Conservation (phyloP, 352 stramenopile species). For the Phytophthora cryptogea region DNA sequence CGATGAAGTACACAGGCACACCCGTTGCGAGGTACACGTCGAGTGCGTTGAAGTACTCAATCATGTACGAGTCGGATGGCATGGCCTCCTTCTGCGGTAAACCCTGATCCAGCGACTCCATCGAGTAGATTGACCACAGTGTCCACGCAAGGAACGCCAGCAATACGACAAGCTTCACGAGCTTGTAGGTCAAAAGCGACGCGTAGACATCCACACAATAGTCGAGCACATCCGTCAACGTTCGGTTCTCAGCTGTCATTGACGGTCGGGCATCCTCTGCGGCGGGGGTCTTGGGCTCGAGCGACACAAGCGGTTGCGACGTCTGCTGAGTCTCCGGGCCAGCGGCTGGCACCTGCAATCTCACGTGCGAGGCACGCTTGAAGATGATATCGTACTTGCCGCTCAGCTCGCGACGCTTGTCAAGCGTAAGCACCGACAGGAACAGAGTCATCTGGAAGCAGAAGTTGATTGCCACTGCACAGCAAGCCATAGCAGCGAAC, state of each 20-base stretch:
- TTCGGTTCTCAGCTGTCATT: slow-evolving; percentile 19
- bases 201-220: slow-evolving; percentile 53
- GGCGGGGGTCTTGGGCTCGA: slow-evolving; percentile 38
- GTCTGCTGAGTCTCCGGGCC: slow-evolving; percentile 27
- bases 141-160: slow-evolving; percentile 51
- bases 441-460: slow-evolving; percentile 68
- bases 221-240: slow-evolving; percentile 38
- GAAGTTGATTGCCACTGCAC: slow-evolving; percentile 64
- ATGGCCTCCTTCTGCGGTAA: slow-evolving; percentile 65
- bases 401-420: slow-evolving; percentile 64
- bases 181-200: slow-evolving; percentile 45
- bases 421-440: slow-evolving; percentile 59
- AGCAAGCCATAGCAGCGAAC: slow-evolving; percentile 67
- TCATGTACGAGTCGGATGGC: slow-evolving; percentile 70
- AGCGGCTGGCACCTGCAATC: slow-evolving; percentile 10
- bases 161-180: slow-evolving; percentile 60
- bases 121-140: slow-evolving; percentile 57
- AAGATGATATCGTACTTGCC: slow-evolving; percentile 62
- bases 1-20: slow-evolving; percentile 68
- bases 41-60: slow-evolving; percentile 66
- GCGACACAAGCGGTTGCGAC: slow-evolving; percentile 26
- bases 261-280: slow-evolving; percentile 20
- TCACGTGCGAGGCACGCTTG: slow-evolving; percentile 26
- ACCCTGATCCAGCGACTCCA: slow-evolving; percentile 56
- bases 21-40: slow-evolving; percentile 61